Base-by-base conservation (phyloP, 2,329 filamentous ascomycete species). In the Macrophomina tecta region DNA sequence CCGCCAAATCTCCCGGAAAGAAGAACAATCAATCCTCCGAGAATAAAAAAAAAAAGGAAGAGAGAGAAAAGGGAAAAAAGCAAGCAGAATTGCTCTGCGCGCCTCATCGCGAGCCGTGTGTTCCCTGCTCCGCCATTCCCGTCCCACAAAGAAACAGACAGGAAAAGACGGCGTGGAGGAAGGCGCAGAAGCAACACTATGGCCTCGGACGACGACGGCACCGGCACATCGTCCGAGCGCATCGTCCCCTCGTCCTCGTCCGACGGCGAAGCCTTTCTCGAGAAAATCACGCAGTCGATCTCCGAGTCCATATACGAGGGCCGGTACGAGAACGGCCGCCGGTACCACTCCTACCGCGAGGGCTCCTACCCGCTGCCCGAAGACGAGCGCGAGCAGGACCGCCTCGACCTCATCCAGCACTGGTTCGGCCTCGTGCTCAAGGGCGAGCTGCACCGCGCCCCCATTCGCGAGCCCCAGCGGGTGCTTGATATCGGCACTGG, bases 321-420 rank as follows among this genome's bases (percentile, higher is more conserved):
- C 69, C 70, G 74, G 16, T 76, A 77, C 61, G 76, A 78, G 67
- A 79, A 79, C 62, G 77, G 77, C 1, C 71, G 77, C 3, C 73
- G 74, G 53, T 79, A 79, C 69, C 76, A 78, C 55, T 74, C 74
- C 5, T 78, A 77, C 64, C 71, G 75, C 23, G 76, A 78, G 65
- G 77, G 76, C 62, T 72, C 74, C 16, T 77, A 79, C 71, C 76
- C 74, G 75, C 45, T 18, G 46, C 52, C 77, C 67, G 78, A 78
- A 69, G 77, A 78, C 72, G 77, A 78, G 65, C 71, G 74, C 51
- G 77, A 79, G 70, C 75, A 77, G 66, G 77, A 79, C 69, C 75
- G 77, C 49, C 67, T 68, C 23, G 77, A 79, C 69, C 73, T 79
- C 8, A 70, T 78, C 48, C 77, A 79, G 70, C 76, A 78, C 73